Evolutionary conservation across 164 flowering plant genomes (phyloP), one percentile per base, ranked within the genome.

Genomic region (Cinnamomum micranthum): DNA sequence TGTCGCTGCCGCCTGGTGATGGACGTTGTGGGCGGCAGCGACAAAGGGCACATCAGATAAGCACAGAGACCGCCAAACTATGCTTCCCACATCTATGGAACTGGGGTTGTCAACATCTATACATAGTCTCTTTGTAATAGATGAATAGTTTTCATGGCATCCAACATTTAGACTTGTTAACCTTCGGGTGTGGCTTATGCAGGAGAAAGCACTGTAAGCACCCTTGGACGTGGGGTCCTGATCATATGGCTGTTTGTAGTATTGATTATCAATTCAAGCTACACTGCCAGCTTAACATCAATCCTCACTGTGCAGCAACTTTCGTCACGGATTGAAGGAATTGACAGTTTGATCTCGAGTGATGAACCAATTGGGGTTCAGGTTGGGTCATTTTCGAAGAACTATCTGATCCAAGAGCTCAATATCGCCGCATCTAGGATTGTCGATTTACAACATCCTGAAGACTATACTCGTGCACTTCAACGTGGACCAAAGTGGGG

Each of bases 221-320:
- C 90, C 33, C 82, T 89, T 69, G 98, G 98, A 22, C 87, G 97
- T 51, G 60, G 86, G 68, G 95, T 93, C 78, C 83, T 93, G 77
- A 78, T 93, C 71, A 79, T 92, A 72, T 93, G 98, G 98, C 90
- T 93, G 3, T 93, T 92, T 78, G 91, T 93, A n/a, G 97, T 93
- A 52, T 69, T 93, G 65, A 91, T 93, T 50, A 93, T 93, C 84
- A 92, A 87, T 74, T 93, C 98, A 68, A 92, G 97, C 83, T 94
- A 92, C 82, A 94, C 98, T 0, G 98, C 98, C 67, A 94, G 97
- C 78, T 90, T 94, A 86, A 92, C 98, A 55, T 92, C 98, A 58
- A 94, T 94, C 80, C 95, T 94, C 76, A 94, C 98, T 11, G 93
- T 94, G 72, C 93, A 86, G 78, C 93, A 94, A 81, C 85, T 94